A percentile compares a stretch with the other conserved stretches of the same genome.
Evolutionary conservation across 2,329 filamentous ascomycete genomes (phyloP).

Genomic region (Rosellinia necatrix): DNA sequence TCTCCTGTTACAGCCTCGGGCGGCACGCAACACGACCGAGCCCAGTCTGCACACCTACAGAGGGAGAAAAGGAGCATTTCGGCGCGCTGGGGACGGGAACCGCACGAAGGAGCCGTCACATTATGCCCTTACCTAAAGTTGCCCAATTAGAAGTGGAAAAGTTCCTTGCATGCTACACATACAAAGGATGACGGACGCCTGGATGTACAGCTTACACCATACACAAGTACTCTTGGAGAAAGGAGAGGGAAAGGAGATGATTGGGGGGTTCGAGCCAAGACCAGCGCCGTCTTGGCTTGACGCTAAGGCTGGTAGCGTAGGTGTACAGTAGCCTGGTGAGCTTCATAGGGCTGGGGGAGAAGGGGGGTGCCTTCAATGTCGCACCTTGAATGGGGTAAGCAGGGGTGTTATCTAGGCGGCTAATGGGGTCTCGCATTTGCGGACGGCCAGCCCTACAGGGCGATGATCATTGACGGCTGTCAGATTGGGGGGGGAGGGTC

Average conservation of each 20-base stretch:
- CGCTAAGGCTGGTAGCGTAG: not conserved
- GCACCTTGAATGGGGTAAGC: slow-evolving; percentile 4
- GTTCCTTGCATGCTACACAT: slow-evolving; percentile 21
- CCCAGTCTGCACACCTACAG: not conserved
- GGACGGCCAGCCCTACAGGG: slow-evolving; percentile 25
- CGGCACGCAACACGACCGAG: not conserved
- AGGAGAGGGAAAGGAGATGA: slow-evolving; percentile 4
- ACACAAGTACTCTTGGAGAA: slow-evolving; percentile 2
- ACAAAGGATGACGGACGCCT: not conserved
- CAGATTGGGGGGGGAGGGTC: slow-evolving; percentile 12
- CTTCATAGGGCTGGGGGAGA: slow-evolving; percentile 23
- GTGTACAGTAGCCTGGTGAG: slow-evolving; percentile 4
- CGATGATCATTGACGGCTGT: slow-evolving; percentile 12
- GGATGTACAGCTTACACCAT: not conserved
- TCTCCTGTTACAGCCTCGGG: not conserved
- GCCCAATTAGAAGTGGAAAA: slow-evolving; percentile 6
- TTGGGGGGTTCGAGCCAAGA: slow-evolving; percentile 14
- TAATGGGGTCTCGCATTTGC: slow-evolving; percentile 18
- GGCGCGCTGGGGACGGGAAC: not conserved
- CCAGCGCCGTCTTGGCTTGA: slow-evolving; percentile 3
- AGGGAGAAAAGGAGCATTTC: not conserved
- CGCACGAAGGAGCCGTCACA: not conserved
- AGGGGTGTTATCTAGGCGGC: slow-evolving; percentile 9
- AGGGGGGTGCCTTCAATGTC: slow-evolving; percentile 12
- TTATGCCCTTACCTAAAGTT: not conserved